These are phyloP conservation scores for Sporodiniella umbellata DNA, from an alignment of 371 early-diverging fungal species.

Conservation along the genomic window DNA sequence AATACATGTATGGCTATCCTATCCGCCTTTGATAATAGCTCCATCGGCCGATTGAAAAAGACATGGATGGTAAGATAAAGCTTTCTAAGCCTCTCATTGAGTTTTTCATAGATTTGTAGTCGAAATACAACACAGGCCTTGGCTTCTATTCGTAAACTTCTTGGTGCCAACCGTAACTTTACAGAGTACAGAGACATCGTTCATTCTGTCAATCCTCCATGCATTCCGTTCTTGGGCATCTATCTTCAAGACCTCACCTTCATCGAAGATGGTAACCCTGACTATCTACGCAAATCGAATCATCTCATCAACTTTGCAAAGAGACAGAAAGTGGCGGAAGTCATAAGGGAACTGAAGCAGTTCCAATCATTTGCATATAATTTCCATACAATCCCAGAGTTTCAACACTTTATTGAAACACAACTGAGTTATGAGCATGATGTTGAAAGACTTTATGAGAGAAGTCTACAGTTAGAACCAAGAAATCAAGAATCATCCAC, in stretches of 20 bases:
- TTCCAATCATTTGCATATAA: slow-evolving; percentile 84
- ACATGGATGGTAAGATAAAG: slow-evolving; percentile 69
- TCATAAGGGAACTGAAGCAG: slow-evolving; percentile 86
- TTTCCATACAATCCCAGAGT: slow-evolving; percentile 68
- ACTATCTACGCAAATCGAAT: slow-evolving; percentile 56
- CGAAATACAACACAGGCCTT: slow-evolving; percentile 46
- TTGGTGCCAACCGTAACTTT: slow-evolving; percentile 84
- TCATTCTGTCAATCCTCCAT: slow-evolving; percentile 83
- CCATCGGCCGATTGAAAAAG: slow-evolving; percentile 79
- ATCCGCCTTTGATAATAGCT: slow-evolving; percentile 83
- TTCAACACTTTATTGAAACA: slow-evolving; percentile 75
- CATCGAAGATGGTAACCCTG: slow-evolving; percentile 89
- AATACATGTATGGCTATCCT: slow-evolving; percentile 86
- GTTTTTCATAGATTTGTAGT: slow-evolving; percentile 25
- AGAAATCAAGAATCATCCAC: slow-evolving; percentile 14
- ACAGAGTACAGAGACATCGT: slow-evolving; percentile 82
- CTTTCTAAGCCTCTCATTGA: too few species aligned
- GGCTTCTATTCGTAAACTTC: slow-evolving; percentile 50
- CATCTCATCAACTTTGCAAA: slow-evolving; percentile 88
- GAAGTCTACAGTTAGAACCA: slow-evolving; percentile 68
- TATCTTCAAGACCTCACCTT: slow-evolving; percentile 91
- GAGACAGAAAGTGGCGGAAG: slow-evolving; percentile 78
- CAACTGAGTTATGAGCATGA: slow-evolving; percentile 54
- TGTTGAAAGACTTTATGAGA: slow-evolving; percentile 61
- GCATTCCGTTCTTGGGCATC: slow-evolving; percentile 87